Evolutionary conservation across 352 stramenopile species (phyloP).

Genomic region (Globisporangium nodosum): DNA sequence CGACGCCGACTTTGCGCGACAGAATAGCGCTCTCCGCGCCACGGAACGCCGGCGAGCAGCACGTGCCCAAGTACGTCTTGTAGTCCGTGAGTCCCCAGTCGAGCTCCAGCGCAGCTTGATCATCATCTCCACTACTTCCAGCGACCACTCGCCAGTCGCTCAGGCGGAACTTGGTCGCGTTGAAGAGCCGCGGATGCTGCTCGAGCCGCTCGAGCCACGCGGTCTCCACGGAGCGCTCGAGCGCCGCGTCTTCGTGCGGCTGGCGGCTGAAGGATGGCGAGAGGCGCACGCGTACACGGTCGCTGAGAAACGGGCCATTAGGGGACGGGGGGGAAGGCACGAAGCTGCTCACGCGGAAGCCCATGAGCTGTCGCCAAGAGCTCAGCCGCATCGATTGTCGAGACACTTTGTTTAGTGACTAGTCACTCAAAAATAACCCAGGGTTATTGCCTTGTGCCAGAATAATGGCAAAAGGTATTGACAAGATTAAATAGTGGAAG

Average conservation of each 20-base stretch:
- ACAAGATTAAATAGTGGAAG: constrained; percentile 7
- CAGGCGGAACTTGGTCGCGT: constrained; percentile 69
- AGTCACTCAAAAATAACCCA: too few species aligned
- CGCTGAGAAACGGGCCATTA: constrained; percentile 13
- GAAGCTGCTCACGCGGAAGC: constrained; percentile 30
- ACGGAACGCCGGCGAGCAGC: constrained; percentile 31
- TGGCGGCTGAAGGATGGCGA: constrained; percentile 36
- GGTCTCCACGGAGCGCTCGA: constrained; percentile 33
- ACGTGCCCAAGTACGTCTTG: constrained; percentile 70
- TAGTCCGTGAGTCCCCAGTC: constrained; percentile 65
- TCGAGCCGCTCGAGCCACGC: constrained; percentile 34
- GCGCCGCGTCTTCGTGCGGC: constrained; percentile 27
- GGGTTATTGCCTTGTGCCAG: too few species aligned
- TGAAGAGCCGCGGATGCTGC: constrained; percentile 52
- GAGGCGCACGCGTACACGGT: constrained; percentile 42
- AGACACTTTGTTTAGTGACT: too few species aligned
- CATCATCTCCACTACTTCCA: constrained; percentile 6
- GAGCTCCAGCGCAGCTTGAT: constrained; percentile 13
- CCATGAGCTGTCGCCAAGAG: constrained; percentile 30
- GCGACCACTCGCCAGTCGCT: constrained; percentile 1
- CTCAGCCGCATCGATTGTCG: too few species aligned
- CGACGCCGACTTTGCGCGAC: constrained; percentile 78
- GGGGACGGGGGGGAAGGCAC: neutral
- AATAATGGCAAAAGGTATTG: too few species aligned
- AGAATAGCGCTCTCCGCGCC: constrained; percentile 17